Evolutionary conservation across 164 flowering plant species (phyloP), one percentile per base, ranked within the genome.

Genomic region (Vitis rupestris): DNA sequence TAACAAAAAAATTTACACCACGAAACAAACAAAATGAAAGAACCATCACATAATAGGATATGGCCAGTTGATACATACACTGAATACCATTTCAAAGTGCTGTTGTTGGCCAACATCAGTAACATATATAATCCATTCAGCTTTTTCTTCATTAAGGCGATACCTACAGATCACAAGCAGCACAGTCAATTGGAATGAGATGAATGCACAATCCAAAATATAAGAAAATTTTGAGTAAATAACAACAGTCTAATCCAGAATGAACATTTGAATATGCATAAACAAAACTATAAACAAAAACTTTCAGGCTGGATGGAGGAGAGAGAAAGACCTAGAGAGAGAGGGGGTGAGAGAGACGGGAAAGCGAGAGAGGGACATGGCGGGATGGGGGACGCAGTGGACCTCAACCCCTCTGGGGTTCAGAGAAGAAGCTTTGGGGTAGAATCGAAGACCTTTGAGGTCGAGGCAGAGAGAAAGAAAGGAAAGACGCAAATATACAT

Each of bases 81-180:
- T 80, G 82, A 96, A 96, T 0, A 96, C 49, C 99, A 96, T 93
- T 48, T 93, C 88, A 78, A 96, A 96, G 64, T 96, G 99, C 70
- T 83, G 86, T 63, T 86, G 82, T 84, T 96, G 99, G 37, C 99
- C 97, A 74, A 93, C 96, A 85, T 96, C 99, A 67, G 99, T 93
- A 16, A 96, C 86, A 80, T 93, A 93, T 48, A 96, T 83, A 8
- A 96, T 90, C 99, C 99, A 96, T 51, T 96, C 90, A 67, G 93
- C 98, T 75, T 90, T 90, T 78, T 96, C 99, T 84, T 86, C 90
- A 81, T 93, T 91, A 29, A 96, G 90, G 16, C 99, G 97, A 72
- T 91, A 96, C 99, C 99, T 96, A 59, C 14, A 76, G 19, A 76
- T 50, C 49, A n/a, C 27, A 76, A 65, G 74, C 55, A 70, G 27